Evolutionary conservation across 495 filamentous ascomycete genomes (phyloP), one percentile per base, ranked within the genome.

Genomic region (Entonaema liquescens): DNA sequence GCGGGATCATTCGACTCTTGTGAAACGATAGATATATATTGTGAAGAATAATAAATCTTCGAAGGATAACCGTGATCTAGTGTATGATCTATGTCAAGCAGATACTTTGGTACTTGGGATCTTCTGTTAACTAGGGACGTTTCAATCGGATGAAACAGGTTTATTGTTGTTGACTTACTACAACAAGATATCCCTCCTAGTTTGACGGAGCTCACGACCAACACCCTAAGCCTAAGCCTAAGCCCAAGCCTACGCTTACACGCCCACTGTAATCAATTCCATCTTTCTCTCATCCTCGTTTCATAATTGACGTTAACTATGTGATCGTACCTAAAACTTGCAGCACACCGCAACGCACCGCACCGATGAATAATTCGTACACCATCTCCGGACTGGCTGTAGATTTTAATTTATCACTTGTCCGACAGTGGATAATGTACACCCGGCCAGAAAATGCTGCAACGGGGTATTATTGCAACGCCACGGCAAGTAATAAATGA

Each of bases 101-200:
- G 31, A 33, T 33, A 33, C 31, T 31, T 3, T 3, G 8, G 17
- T 44, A 44, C 17, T 44, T 44, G 40, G n/a, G 21, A 31, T 42
- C 47, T 28, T 13, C 23, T 65, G 47, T 44, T 63, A 54, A 1
- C 11, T 38, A 59, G 53, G 5, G 5, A 38, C 26, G 59, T 67
- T 68, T 64, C 59, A 66, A 72, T 49, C 50, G 5, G 57, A 65
- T 69, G 70, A 65, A 62, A 69, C 65, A 57, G 58, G 52, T 49
- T 62, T 44, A 49, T 7, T 3, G 7, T 65, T 38, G 40, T 28
- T 57, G 55, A 68, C 65, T 73, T 73, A 73, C 70, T 73, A 69
- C 36, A 44, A 59, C 33, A 54, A n/a, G 15, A 56, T 12, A 65
- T 66, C 65, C 70, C 63, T 55, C 56, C 56, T 38, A 53, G 26